Evolutionary conservation across 805 yeast genomes (phyloP), one percentile per base, ranked within the genome.

Genomic region (Scheffersomyces coipomensis): DNA sequence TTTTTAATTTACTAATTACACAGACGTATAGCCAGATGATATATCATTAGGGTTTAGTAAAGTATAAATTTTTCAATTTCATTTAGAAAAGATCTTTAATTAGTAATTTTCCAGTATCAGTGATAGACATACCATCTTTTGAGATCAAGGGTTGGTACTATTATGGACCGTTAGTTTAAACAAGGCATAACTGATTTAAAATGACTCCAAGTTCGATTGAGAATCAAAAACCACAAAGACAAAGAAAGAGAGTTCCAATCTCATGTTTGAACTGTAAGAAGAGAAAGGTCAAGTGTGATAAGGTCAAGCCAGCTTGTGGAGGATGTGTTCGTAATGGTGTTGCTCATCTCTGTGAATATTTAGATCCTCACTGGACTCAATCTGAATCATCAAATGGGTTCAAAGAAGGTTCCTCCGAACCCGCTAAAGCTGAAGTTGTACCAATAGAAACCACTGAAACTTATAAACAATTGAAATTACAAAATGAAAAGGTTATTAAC

Each of bases 261-360:
- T 53, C 71, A 22, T 69, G 75, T 43, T 51, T 64, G 31, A 62
- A 62, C 37, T 69, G 75, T 46, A 59, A 68, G 41, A 58, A 58
- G 33, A 44, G 75, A 11, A 68, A 68, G 48, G 75, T 69, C 47
- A 66, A 64, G 42, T 69, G 75, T 51, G 75, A 69, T 44, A 66
- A 66, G 38, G 60, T 43, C 16, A 53, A 56, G 35, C 75, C 75
- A 2, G 53, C 64, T 5, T 69, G 75, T 46, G 57, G 66, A 2
- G 73, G 72, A 5, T 69, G 75, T 49, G 54, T 62, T 10, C 56
- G 56, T 39, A 64, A 69, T 43, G 67, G 67, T 11, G 74, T 67
- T 19, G 56, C 60, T 16, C 71, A 68, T 46, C 43, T 63, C 18
- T 69, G 75, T 41, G 62, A 61, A 31, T 69, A 68, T 40, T 34